phyloP scores from a whole-genome alignment of 805 yeast genomes.

The Cyberlindnera saturnus region DNA sequence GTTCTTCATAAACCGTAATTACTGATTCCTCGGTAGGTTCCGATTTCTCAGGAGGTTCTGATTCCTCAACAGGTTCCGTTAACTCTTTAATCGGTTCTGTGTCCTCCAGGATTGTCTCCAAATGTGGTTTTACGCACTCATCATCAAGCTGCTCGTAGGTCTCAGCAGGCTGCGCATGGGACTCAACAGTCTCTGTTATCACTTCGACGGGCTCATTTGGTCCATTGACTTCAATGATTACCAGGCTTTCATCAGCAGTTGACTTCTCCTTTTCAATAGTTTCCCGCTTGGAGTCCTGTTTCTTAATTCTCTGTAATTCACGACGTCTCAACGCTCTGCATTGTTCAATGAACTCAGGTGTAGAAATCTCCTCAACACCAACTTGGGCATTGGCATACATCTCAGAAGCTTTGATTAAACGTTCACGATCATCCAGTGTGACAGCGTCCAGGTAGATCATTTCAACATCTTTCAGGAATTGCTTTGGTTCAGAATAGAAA shows the following conservation, averaged over 20 bases:
- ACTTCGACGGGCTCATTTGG: no score
- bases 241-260: background rate
- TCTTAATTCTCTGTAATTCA: conserved; percentile 44
- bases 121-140: no score
- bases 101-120: no score
- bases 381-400: conserved; percentile 96
- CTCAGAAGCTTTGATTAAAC: conserved; percentile 77
- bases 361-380: conserved; percentile 82
- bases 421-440: conserved; percentile 74
- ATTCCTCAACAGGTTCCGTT: no score
- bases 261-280: conserved; percentile 1
- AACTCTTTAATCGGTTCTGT: no score
- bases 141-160: no score
- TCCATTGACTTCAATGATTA: background rate
- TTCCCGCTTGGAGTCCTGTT: background rate
- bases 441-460: conserved; percentile 76
- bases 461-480: conserved; percentile 78
- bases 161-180: no score
- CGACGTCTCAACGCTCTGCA: conserved; percentile 70
- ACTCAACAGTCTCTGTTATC: no score
- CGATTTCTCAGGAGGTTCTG: no score
- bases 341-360: conserved; percentile 64
- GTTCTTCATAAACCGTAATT: no score
- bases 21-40: no score
- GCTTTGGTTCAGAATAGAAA: conserved; percentile 85